Conservation (phyloP, 2,329 filamentous ascomycete genomes). For the Pseudopithomyces chartarum region DNA sequence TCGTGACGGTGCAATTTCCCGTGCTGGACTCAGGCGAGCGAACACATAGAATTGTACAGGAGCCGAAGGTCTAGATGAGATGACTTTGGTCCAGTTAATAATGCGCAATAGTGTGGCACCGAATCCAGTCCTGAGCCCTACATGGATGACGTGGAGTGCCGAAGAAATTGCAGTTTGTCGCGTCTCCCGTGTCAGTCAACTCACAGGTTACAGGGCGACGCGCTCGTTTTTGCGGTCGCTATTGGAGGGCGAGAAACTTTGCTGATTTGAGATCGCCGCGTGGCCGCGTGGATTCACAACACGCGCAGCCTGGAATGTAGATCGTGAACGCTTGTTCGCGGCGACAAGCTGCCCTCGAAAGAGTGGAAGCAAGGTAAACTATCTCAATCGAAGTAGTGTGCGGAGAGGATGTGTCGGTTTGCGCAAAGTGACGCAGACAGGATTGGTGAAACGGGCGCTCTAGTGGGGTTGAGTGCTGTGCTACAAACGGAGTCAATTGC, state of each 20-base stretch:
- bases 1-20: background rate
- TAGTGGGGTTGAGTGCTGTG: background rate
- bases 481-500: background rate
- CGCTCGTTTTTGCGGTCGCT: background rate
- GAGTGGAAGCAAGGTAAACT: background rate
- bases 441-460: background rate
- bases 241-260: background rate
- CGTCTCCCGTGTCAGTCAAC: no score
- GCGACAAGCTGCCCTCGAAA: background rate
- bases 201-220: no score
- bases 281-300: background rate
- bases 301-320: constrained; percentile 3
- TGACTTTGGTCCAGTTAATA: background rate
- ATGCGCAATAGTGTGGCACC: background rate
- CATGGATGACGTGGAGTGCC: background rate
- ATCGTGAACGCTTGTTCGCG: background rate
- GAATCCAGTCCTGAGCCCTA: background rate
- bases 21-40: background rate
- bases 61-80: background rate
- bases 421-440: background rate
- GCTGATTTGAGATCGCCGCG: background rate
- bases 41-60: background rate
- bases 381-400: background rate
- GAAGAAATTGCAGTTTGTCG: background rate
- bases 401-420: background rate